Conservation (phyloP, 768 basidiomycete genomes). For the Mrakia hoshinonis region DNA sequence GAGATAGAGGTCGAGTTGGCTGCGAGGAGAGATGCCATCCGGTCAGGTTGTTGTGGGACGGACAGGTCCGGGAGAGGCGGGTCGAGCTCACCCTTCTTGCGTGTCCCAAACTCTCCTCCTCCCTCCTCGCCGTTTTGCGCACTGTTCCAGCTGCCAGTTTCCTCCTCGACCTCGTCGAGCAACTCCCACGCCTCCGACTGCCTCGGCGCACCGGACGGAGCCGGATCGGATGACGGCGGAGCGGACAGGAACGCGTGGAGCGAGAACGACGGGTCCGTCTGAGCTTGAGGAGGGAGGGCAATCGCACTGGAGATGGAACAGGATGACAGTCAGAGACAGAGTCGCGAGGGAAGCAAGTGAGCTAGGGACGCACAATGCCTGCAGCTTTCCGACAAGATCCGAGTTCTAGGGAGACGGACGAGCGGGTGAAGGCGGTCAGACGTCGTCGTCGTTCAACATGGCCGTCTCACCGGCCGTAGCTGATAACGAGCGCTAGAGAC, state of each 20-base stretch:
- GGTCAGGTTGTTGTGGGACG: not conserved
- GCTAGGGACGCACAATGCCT: slow-evolving; percentile 10
- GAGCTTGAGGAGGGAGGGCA: slow-evolving; percentile 13
- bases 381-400: slow-evolving; percentile 22
- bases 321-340: not conserved
- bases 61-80: not conserved
- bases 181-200: slow-evolving; percentile 22
- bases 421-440: not conserved
- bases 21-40: not conserved
- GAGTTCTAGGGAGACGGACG: slow-evolving; percentile 9
- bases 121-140: slow-evolving; percentile 15
- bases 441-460: not conserved
- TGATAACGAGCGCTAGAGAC: not conserved
- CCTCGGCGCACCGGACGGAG: not conserved
- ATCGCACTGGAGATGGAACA: not conserved
- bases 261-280: slow-evolving; percentile 1
- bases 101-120: slow-evolving; percentile 17
- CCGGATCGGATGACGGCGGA: not conserved
- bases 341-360: not conserved
- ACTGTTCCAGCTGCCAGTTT: slow-evolving; percentile 17
- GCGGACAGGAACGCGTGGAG: not conserved
- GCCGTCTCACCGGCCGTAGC: too few species aligned
- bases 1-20: not conserved
- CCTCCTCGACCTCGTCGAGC: slow-evolving; percentile 8
- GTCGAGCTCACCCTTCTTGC: not conserved